Conservation (phyloP, 441 rosid genomes). For the Adansonia madagascariensis region DNA sequence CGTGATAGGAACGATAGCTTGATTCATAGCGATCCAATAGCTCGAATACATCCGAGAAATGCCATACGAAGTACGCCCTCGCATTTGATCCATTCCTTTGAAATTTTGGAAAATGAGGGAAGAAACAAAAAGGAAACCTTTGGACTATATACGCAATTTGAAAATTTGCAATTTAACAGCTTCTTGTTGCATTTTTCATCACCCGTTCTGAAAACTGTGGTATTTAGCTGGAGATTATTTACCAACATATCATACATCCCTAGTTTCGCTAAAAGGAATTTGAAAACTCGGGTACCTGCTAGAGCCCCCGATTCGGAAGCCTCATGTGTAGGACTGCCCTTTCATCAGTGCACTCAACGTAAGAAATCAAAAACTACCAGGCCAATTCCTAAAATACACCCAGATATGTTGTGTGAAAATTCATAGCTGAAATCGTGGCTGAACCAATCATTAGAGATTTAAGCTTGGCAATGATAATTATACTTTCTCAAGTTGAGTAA, state of each 20-base stretch:
- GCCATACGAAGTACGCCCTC: slow-evolving; percentile 66
- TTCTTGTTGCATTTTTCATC: background rate
- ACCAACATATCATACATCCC: too few species aligned
- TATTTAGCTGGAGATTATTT: background rate
- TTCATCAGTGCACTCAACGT: background rate
- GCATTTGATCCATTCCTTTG: slow-evolving; percentile 68
- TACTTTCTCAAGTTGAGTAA: too few species aligned
- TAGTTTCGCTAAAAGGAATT: background rate
- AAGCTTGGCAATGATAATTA: too few species aligned
- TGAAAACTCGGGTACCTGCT: background rate
- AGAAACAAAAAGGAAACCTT: background rate
- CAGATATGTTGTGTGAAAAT: too few species aligned
- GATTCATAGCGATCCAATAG: slow-evolving; percentile 44
- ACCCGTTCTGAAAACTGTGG: background rate
- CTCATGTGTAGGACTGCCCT: background rate
- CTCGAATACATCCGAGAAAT: slow-evolving; percentile 60
- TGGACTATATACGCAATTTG: background rate
- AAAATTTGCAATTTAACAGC: background rate
- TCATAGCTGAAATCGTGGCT: background rate
- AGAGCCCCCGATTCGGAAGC: background rate
- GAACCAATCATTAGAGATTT: background rate
- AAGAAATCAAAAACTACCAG: background rate
- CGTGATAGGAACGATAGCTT: slow-evolving; percentile 52
- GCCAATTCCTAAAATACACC: background rate
- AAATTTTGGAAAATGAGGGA: background rate